Conservation (phyloP, 2,329 filamentous ascomycete genomes). For the Metarhizium sp. region DNA sequence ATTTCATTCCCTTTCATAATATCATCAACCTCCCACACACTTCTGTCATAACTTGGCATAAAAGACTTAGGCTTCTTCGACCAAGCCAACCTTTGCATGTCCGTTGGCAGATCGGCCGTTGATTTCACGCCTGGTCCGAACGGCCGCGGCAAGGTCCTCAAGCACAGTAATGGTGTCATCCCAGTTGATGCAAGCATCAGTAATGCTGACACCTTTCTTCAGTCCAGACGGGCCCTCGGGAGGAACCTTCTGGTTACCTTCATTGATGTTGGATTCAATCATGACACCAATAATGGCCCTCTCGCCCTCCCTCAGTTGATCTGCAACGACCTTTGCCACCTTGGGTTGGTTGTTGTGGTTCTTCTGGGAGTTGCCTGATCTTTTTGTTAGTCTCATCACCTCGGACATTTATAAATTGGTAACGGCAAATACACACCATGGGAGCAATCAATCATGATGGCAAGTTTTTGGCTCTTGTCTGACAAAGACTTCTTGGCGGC, state of each 20-base stretch:
- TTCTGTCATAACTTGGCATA: not conserved
- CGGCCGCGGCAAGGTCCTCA: slow-evolving; percentile 76
- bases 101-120: slow-evolving; percentile 27
- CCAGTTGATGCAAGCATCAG: slow-evolving; percentile 94
- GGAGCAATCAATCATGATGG: slow-evolving; percentile 98
- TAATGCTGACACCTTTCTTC: slow-evolving; percentile 88
- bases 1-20: not conserved
- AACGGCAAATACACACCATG: slow-evolving; percentile 55
- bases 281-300: slow-evolving; percentile 89
- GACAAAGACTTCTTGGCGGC: slow-evolving; percentile 66
- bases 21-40: not conserved
- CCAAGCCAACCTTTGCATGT: slow-evolving; percentile 30
- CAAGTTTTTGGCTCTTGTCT: slow-evolving; percentile 76
- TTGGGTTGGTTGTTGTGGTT: slow-evolving; percentile 96
- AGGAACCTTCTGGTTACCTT: slow-evolving; percentile 81
- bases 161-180: slow-evolving; percentile 72
- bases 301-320: slow-evolving; percentile 83
- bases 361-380: slow-evolving; percentile 84
- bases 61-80: slow-evolving; percentile 40
- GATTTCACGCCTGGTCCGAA: slow-evolving; percentile 60
- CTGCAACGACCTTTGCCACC: slow-evolving; percentile 55
- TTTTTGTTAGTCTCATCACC: not conserved
- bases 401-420: not conserved
- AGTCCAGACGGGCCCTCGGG: slow-evolving; percentile 67
- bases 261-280: slow-evolving; percentile 97